Base-by-base conservation (phyloP, 495 filamentous ascomycete genomes). In the Aspergillus biplanus region DNA sequence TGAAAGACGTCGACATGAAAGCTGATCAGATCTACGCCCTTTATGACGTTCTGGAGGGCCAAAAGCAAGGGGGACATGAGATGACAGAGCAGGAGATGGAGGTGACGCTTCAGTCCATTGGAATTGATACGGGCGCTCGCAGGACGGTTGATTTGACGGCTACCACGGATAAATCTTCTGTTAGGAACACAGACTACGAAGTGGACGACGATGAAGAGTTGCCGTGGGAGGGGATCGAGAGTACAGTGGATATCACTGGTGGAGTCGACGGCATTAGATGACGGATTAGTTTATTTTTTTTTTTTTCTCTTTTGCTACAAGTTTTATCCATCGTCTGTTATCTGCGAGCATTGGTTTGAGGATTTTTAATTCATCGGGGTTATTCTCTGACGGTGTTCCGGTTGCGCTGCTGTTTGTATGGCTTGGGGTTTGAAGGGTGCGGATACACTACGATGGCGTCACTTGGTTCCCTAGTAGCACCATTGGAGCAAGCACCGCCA, bases 21-120 rank as follows among this genome's bases (percentile, higher is more conserved):
- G 85, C 87, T n/a, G 90, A 93, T 61, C 91, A 96, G 70, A 88
- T 97, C 47, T 97, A 97, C 71, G 83, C 86, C 7, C 80, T 97
- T 7, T 92, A 96, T 63, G 94, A 98, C 69, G 92, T 97, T 7
- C 83, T 96, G 8, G 94, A 97, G 71, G 92, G 90, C 8, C 88
- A 90, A 69, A 91, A 89, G 78, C 73, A 80, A 56, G 79, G 82
- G 21, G 87, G 86, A 1, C 82, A 85, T 61, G 78, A 87, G 56
- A 88, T 93, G 80, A 86, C 78, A 0, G 80, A 85, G 64, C 81
- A 87, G 31, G 85, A 88, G 62, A 80, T 92, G 56, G 89, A 93
- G 59, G 78, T 89, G 35, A 91, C 90, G 0, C 78, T 92, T 11
- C 75, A 84, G 56, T 83, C 80, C 9, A 84, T 87, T 68, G 83